Percentiles rank a stretch among this genome's conserved stretches.
phyloP scores from a whole-genome alignment of 495 filamentous ascomycete genomes.

The Usnea hakonensis region DNA sequence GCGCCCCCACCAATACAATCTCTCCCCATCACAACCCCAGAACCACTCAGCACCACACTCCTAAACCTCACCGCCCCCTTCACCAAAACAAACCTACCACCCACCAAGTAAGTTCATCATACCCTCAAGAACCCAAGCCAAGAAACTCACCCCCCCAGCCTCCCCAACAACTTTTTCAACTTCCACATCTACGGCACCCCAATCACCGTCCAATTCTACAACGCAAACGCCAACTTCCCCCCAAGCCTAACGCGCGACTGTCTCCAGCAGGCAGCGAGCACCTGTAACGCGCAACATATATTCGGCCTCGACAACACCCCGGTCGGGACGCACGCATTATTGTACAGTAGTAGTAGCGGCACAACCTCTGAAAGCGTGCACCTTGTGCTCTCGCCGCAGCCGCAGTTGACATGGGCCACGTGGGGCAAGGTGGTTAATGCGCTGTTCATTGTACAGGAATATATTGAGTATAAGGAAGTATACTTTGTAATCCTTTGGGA shows the following conservation, averaged over 20 bases:
- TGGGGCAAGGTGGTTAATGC: not conserved
- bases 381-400: not conserved
- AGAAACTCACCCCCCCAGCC: not conserved
- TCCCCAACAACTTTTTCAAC: not conserved
- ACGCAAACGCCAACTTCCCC: not conserved
- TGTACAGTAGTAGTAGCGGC: not conserved
- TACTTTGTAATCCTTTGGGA: not conserved
- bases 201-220: not conserved
- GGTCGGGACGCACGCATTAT: not conserved
- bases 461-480: not conserved
- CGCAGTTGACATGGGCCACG: not conserved
- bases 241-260: not conserved
- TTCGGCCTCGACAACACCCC: not conserved
- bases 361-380: not conserved
- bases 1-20: too few relatives aligned
- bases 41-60: too few relatives aligned
- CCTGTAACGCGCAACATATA: not conserved
- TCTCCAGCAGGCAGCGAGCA: not conserved
- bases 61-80: too few relatives aligned
- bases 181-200: not conserved
- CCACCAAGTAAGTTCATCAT: too few relatives aligned
- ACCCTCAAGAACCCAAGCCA: not conserved
- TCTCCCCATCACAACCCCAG: too few relatives aligned
- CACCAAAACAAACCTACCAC: too few relatives aligned
- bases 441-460: not conserved